phyloP scores from a whole-genome alignment of 2,329 filamentous ascomycete genomes.

The Tolypocladium tropicale region DNA sequence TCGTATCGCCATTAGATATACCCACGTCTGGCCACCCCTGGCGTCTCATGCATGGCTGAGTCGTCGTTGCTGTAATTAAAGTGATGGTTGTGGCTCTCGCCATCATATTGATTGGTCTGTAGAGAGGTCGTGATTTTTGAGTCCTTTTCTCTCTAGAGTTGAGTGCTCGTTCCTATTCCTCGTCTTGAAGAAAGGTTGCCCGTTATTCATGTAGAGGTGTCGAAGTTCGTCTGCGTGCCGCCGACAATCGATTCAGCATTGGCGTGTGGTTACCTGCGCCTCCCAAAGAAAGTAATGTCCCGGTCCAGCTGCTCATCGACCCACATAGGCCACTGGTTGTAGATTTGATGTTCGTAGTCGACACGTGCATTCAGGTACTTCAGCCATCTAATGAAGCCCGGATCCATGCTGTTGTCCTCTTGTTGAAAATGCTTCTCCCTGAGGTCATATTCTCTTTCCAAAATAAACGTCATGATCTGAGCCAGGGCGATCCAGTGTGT shows the following conservation, averaged over 20 bases:
- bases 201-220: no score
- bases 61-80: not conserved
- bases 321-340: conserved; percentile 45
- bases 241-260: not conserved
- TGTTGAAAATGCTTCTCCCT: conserved; percentile 16
- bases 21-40: no score
- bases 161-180: no score
- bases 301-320: conserved; percentile 38
- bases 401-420: conserved; percentile 20
- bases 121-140: not conserved
- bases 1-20: no score
- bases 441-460: conserved; percentile 26
- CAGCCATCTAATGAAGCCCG: conserved; percentile 40
- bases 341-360: conserved; percentile 29
- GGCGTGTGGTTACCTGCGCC: conserved; percentile 3
- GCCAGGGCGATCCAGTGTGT: conserved; percentile 45
- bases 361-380: conserved; percentile 37
- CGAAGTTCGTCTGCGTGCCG: no score
- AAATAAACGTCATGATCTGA: conserved; percentile 42
- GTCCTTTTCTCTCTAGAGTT: no score
- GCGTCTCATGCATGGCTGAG: not conserved
- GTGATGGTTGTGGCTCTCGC: not conserved
- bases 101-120: not conserved
- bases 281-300: conserved; percentile 36
- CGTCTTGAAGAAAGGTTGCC: no score